phyloP scores from a whole-genome alignment of 2,329 filamentous ascomycete genomes.

The Sporothrix sp. region DNA sequence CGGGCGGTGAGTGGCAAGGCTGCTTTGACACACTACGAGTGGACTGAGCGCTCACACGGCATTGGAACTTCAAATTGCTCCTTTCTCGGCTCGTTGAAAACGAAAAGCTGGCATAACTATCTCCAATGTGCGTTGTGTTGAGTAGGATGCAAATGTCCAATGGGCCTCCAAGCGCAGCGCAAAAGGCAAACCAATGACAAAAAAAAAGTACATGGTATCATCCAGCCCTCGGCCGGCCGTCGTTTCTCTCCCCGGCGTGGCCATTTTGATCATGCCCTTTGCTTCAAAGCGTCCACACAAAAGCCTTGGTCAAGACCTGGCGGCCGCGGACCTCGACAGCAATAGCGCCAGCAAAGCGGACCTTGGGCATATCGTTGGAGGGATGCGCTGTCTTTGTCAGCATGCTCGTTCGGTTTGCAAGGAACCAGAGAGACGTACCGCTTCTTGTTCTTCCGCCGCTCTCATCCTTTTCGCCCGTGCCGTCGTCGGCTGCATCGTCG shows the following conservation, averaged over 20 bases:
- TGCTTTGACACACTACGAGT: too few relatives aligned
- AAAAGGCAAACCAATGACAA: background rate
- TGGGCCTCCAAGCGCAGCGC: background rate
- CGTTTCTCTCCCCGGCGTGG: background rate
- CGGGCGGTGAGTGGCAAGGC: background rate
- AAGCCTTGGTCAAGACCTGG: constrained; percentile 66
- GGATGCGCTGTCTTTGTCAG: constrained; percentile 20
- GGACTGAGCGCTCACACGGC: too few relatives aligned
- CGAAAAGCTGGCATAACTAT: background rate
- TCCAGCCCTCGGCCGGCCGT: background rate
- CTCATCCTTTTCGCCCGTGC: constrained; percentile 31
- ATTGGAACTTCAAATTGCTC: too few relatives aligned
- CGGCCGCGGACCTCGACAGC: constrained; percentile 65
- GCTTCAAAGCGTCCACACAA: constrained; percentile 52
- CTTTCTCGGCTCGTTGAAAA: background rate
- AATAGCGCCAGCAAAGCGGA: constrained; percentile 68
- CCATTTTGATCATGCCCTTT: too few relatives aligned
- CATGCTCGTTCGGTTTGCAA: background rate
- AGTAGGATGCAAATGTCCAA: background rate
- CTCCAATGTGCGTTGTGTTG: background rate
- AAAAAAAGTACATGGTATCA: constrained; percentile 9
- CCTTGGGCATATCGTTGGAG: constrained; percentile 42
- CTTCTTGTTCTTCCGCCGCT: constrained; percentile 23
- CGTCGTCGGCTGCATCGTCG: constrained; percentile 28
- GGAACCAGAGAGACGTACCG: constrained; percentile 9